phyloP scores from a whole-genome alignment of 257 asterid species.

The Solanum chiquidenum region DNA sequence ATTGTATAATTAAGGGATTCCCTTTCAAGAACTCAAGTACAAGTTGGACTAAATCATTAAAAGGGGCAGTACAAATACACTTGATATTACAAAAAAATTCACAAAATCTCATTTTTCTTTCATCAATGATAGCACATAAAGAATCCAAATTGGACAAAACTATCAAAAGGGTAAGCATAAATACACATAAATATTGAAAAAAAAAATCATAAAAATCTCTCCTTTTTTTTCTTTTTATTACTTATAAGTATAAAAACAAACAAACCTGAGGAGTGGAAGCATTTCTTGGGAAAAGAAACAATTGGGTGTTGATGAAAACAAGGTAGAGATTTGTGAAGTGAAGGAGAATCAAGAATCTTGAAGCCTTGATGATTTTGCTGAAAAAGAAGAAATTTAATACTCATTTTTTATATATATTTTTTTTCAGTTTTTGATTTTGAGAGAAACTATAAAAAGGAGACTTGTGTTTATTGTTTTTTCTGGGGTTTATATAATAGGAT shows the following conservation, averaged over 20 bases:
- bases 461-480: background rate
- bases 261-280: slow-evolving; percentile 24
- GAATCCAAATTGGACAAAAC: background rate
- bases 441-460: background rate
- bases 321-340: slow-evolving; percentile 4
- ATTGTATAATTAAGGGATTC: background rate
- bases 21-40: background rate
- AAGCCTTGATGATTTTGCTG: slow-evolving; percentile 5
- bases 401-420: slow-evolving; percentile 15
- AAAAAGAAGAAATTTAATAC: slow-evolving; percentile 27
- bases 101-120: background rate
- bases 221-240: background rate
- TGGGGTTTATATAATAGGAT: background rate
- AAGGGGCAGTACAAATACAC: background rate
- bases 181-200: background rate
- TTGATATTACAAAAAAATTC: background rate
- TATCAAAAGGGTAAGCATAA: background rate
- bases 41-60: background rate
- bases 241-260: background rate
- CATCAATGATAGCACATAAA: background rate
- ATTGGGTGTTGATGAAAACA: slow-evolving; percentile 5
- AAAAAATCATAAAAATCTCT: background rate
- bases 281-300: slow-evolving; percentile 7
- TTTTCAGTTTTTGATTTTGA: background rate
- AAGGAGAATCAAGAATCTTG: slow-evolving; percentile 12